Evolutionary conservation across 2,329 filamentous ascomycete genomes (phyloP), one percentile per base, ranked within the genome.

Genomic region (Cordyceps militaris): DNA sequence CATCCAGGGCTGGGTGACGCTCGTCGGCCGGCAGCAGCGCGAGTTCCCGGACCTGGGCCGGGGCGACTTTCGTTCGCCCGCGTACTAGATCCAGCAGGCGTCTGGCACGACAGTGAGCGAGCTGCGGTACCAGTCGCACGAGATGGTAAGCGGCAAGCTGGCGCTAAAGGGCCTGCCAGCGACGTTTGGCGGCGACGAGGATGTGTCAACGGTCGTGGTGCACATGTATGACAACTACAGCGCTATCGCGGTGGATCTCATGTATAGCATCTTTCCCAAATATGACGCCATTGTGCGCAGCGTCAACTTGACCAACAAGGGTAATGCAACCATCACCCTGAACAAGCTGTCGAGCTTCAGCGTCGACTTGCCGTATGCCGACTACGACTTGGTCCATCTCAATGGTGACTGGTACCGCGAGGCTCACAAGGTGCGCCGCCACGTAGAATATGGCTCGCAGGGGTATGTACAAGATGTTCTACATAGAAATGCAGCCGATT

Each of bases 21-120:
- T 74, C 50, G 67, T 76, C 36, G 77, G 76, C 11, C 81, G 80
- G 43, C 66, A 77, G 16, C 77, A 81, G 16, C 78, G 84, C 28
- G 84, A 87, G 65, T 86, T 85, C 56, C 84, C 84, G 1, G 84
- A 87, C 59, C 71, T 83, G 4, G 84, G 84, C 1, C 77, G 83
- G 8, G 83, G 83, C 16, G 84, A 87, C 64, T 83, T 85, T 61
- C 77, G 85, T 3, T 70, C 79, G 3, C 84, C 84, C 0, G 84
- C 84, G 0, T 75, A 87, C 13, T 78, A 81, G 38, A 82, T 87
- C 62, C 74, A 76, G 55, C 83, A 87, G 63, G 71, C 78, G 1
- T 76, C 76, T 16, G 84, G 83, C 30, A 76, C 82, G 59, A 84
- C 82, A 0, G 76, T 87, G 14, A 80, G 78, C 7, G 77, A 79